Base-by-base conservation (phyloP, 345 rosid species). In the Rubroshorea leprosula region DNA sequence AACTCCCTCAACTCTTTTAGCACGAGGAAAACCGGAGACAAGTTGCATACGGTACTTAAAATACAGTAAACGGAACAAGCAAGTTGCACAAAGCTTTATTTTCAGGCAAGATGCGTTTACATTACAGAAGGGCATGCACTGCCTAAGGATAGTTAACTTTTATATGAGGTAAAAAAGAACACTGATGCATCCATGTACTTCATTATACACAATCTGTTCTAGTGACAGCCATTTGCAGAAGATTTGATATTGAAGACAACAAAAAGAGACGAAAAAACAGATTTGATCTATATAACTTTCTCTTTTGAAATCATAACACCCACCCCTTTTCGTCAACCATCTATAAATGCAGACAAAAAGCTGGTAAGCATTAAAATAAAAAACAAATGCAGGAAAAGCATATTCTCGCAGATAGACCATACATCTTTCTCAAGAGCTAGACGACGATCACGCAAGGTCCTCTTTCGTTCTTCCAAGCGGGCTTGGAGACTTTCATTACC, bases 381-480 rank as follows among this genome's bases (percentile, higher is more conserved):
- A 45, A 58, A 17, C 17, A 27, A 58, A 18, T 5, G 16, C 19
- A 46, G 29, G 17, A 19, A 47, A 48, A 49, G 47, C 11, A 31
- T 13, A 5, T 49, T 14, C n/a, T 15, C 2, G 5, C 1, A 19
- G 27, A 47, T 31, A 23, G 58, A 70, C 81, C 85, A 18, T 87
- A 93, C 97, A 57, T 82, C 96, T 62, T 74, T 77, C 72, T 83
- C 84, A 54, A 93, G 85, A 64, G 84, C 83, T 71, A 70, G 71
- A 41, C 97, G 92, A 14, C 76, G 83, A 66, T 71, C 82, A 25
- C 75, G 72, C 78, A 89, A 70, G 58, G 76, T 72, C 66, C 73
- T 82, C 79, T 82, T 93, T 69, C 81, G 76, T 57, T 73, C 69
- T 66, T 80, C 85, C 73, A 93, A 53, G 58, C 64, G 76, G 60